These are phyloP conservation scores for Lichtheimia corymbifera DNA, from an alignment of 371 early-diverging fungal genomes.

Conservation along the genomic window DNA sequence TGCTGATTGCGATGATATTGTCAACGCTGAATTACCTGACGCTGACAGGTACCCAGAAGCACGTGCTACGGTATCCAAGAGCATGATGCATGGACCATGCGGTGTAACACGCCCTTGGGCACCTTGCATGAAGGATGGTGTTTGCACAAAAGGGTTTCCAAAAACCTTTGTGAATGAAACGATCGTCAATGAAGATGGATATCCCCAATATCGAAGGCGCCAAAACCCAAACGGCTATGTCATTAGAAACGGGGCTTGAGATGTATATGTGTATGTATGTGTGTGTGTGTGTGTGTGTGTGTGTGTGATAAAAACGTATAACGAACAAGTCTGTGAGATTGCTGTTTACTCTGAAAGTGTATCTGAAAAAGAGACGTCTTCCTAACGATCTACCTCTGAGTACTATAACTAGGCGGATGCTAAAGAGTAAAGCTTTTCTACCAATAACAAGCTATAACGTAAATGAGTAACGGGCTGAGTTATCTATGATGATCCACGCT, in stretches of 20 bases:
- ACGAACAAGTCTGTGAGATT: no score
- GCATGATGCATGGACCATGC: slow-evolving; percentile 42
- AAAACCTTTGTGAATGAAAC: slow-evolving; percentile 11
- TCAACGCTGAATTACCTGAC: slow-evolving; percentile 32
- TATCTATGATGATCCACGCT: no score
- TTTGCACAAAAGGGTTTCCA: slow-evolving; percentile 28
- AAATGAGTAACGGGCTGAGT: no score
- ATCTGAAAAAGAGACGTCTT: no score
- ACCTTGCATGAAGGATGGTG: slow-evolving; percentile 28
- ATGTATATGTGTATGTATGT: no score
- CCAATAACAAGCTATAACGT: no score
- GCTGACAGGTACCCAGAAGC: slow-evolving; percentile 12
- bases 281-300: no score
- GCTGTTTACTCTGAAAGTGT: no score
- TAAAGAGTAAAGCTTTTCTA: no score
- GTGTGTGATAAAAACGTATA: no score
- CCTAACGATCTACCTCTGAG: no score
- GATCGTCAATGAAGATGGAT: slow-evolving; percentile 5
- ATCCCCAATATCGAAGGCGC: slow-evolving; percentile 5
- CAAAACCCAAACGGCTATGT: slow-evolving; percentile 1
- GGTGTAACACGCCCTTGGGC: slow-evolving; percentile 14
- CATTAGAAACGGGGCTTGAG: not conserved
- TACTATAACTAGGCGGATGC: no score
- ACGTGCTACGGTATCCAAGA: slow-evolving; percentile 24
- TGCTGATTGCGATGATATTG: slow-evolving; percentile 14